Evolutionary conservation across 2,329 filamentous ascomycete species (phyloP), one percentile per base, ranked within the genome.

Genomic region (Sporothrix humicola): DNA sequence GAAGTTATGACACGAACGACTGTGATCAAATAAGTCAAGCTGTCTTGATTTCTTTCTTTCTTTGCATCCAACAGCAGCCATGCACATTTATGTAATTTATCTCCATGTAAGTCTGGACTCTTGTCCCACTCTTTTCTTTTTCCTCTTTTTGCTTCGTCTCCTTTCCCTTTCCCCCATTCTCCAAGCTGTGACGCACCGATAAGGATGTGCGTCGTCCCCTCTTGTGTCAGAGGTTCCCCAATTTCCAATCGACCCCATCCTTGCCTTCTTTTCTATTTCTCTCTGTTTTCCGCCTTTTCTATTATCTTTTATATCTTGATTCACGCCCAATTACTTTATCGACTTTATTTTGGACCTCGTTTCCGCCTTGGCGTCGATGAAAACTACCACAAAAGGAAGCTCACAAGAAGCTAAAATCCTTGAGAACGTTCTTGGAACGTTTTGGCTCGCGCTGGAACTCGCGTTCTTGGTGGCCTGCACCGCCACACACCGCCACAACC

Each of bases 111-210:
- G n/a, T 46, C 2, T 20, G n/a, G 42, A 50, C 52, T 56, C 31
- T 37, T 7, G 58, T 37, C 10, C 7, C 7, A n/a, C 26, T 42
- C 26, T 52, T 15, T 56, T 48, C 42, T 65, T 44, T 4, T 2
- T 15, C 52, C n/a, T 56, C 5, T 20, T 56, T 20, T 56, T 56
- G n/a, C 0, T 5, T 37, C 9, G 23, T 56, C 15, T 5, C 20
- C 20, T 56, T 23, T 23, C 13, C 15, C 48, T 37, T 61, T 37
- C 37, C 37, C 23, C 8, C 20, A 3, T 58, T 58, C 23, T 65
- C 46, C 9, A 6, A 37, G 23, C 23, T 52, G 65, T 69, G 65
- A 69, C 65, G 65, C 65, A 69, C 42, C 46, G 65, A 54, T 20
- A 66, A 23, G 31, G 15, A 23, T 37, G 17, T 46, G 37, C 37